phyloP scores from a whole-genome alignment of 1,284 basidiomycete genomes.

The Prillingera fragicola region DNA sequence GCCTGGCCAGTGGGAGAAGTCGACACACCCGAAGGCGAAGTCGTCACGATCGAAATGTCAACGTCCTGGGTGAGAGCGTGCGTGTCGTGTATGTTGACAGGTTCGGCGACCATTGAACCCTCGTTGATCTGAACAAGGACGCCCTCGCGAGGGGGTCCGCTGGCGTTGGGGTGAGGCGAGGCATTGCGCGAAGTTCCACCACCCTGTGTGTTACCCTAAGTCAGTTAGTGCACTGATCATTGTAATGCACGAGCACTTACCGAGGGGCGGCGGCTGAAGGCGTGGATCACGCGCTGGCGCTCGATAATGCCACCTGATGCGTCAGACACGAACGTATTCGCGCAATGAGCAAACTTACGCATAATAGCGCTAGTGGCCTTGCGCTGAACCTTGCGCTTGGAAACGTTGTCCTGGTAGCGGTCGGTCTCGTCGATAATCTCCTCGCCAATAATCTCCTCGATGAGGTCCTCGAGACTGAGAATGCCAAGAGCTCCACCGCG shows the following conservation, averaged over 20 bases:
- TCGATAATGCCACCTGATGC: constrained; percentile 49
- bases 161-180: neutral
- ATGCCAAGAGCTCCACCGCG: constrained; percentile 76
- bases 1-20: neutral
- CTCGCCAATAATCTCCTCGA: constrained; percentile 52
- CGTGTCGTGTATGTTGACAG: no score
- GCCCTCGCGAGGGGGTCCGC: constrained; percentile 6
- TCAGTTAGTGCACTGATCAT: neutral
- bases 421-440: constrained; percentile 75
- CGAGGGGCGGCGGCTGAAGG: constrained; percentile 37
- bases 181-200: neutral
- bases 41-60: neutral
- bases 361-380: constrained; percentile 69
- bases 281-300: constrained; percentile 42
- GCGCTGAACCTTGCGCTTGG: constrained; percentile 65
- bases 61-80: no score
- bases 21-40: neutral
- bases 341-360: constrained; percentile 49
- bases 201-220: neutral
- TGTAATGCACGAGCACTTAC: constrained; percentile 18
- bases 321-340: neutral
- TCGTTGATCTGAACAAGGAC: constrained; percentile 8
- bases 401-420: constrained; percentile 75
- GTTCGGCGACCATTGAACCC: constrained; percentile 1
- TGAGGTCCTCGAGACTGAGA: constrained; percentile 54